These are phyloP conservation scores for Grosmannia serpens DNA, from an alignment of 2,329 filamentous ascomycete genomes.

Conservation along the genomic window DNA sequence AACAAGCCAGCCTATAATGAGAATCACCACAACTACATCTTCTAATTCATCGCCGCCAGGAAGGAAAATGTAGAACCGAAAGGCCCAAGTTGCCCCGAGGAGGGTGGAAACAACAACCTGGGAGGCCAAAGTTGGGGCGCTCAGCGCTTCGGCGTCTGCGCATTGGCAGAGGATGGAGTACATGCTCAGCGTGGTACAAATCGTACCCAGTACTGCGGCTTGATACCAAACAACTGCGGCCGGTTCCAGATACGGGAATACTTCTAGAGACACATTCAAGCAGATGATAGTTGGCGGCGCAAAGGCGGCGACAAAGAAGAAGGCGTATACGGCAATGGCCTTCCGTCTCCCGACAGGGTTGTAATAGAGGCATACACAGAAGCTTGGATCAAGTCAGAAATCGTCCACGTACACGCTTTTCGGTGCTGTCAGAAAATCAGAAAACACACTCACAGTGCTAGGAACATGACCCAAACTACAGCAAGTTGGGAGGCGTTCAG, in stretches of 20 bases:
- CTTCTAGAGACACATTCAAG: not conserved
- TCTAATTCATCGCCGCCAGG: no score
- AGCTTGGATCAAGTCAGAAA: not conserved
- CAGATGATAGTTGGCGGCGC: not conserved
- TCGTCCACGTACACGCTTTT: no score
- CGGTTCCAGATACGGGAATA: not conserved
- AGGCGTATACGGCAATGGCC: not conserved
- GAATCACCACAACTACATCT: not conserved
- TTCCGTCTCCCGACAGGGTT: not conserved
- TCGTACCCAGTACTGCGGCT: not conserved
- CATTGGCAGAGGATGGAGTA: not conserved
- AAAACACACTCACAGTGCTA: not conserved
- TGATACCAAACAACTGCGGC: not conserved
- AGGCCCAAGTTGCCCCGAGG: not conserved
- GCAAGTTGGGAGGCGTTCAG: not conserved
- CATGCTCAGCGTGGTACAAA: not conserved
- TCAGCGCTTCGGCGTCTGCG: not conserved
- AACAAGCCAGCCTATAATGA: not conserved
- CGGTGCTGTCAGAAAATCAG: not conserved
- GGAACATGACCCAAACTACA: not conserved
- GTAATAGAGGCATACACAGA: not conserved
- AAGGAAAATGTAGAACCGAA: not conserved
- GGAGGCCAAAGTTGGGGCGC: not conserved
- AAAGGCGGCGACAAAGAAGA: not conserved
- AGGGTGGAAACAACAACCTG: not conserved